Conservation (phyloP, 2,329 filamentous ascomycete genomes). For the Stachybotrys chartarum region DNA sequence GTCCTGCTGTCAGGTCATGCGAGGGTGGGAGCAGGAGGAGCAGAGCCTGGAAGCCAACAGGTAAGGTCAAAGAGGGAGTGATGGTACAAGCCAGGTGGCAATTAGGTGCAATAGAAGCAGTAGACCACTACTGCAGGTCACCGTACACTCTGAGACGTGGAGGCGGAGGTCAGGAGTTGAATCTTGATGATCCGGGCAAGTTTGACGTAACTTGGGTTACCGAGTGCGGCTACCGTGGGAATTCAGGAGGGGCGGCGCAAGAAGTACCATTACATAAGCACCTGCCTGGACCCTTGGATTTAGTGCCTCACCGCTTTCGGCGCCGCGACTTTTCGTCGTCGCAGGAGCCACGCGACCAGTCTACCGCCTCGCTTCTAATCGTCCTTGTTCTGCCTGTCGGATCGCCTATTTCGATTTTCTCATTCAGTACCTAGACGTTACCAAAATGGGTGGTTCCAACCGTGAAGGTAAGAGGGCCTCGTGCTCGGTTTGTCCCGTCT, state of each 20-base stretch:
- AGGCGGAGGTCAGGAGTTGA: not conserved
- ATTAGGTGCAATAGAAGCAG: too few species aligned
- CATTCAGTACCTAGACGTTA: not conserved
- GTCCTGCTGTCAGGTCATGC: conserved; percentile 22
- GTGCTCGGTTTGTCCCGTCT: not conserved
- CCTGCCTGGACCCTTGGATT: not conserved
- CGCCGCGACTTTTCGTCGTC: not conserved
- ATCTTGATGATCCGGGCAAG: not conserved
- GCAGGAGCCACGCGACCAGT: not conserved
- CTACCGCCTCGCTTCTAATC: not conserved
- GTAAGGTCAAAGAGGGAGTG: not conserved
- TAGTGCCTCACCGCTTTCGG: not conserved
- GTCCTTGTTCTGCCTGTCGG: conserved; percentile 2
- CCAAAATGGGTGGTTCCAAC: conserved; percentile 30
- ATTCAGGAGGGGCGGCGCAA: not conserved
- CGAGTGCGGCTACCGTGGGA: not conserved
- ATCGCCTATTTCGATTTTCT: conserved; percentile 7
- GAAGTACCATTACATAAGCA: not conserved
- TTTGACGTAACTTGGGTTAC: conserved; percentile 11
- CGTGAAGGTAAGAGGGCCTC: conserved; percentile 24
- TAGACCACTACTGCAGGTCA: too few species aligned
- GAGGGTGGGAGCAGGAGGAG: conserved; percentile 4
- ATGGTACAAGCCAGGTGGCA: too few species aligned
- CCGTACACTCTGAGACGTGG: not conserved
- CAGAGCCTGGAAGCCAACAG: not conserved